Evolutionary conservation across 805 yeast species (phyloP).

Genomic region (Nakazawaea pomicola): DNA sequence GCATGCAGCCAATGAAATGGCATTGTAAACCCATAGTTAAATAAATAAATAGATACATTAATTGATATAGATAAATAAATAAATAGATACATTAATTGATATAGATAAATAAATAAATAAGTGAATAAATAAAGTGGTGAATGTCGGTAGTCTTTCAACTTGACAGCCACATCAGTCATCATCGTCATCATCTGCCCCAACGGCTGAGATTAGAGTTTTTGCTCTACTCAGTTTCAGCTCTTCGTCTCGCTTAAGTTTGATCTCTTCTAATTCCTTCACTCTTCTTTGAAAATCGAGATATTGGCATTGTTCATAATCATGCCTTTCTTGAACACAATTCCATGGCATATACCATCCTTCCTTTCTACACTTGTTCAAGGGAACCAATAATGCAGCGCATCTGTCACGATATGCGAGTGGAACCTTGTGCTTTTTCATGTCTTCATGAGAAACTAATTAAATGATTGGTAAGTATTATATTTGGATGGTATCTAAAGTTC

Average conservation of each 20-base stretch:
- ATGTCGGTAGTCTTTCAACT: too few species aligned
- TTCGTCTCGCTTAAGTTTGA: slow-evolving; percentile 35
- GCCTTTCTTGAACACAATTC: slow-evolving; percentile 76
- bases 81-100: background rate
- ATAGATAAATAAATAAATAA: slow-evolving; percentile 1
- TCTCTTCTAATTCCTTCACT: slow-evolving; percentile 61
- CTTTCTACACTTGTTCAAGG: slow-evolving; percentile 56
- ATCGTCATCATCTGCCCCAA: background rate
- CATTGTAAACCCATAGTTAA: too few species aligned
- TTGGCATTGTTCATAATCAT: slow-evolving; percentile 80
- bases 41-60: too few species aligned
- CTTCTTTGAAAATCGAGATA: slow-evolving; percentile 78
- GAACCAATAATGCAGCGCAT: slow-evolving; percentile 64
- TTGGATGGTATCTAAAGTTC: slow-evolving; percentile 13
- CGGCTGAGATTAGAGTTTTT: background rate
- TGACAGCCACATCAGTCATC: too few species aligned
- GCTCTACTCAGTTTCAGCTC: background rate
- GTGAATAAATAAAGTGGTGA: background rate
- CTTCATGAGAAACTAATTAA: slow-evolving; percentile 73
- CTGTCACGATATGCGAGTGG: slow-evolving; percentile 81
- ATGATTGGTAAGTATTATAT: too few species aligned
- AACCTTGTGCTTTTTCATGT: slow-evolving; percentile 72
- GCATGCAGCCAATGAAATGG: too few species aligned
- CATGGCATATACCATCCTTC: slow-evolving; percentile 58
- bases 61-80: too few species aligned